phyloP scores from a whole-genome alignment of 176 grass and related monocot genomes.

The Triticum aestivum region DNA sequence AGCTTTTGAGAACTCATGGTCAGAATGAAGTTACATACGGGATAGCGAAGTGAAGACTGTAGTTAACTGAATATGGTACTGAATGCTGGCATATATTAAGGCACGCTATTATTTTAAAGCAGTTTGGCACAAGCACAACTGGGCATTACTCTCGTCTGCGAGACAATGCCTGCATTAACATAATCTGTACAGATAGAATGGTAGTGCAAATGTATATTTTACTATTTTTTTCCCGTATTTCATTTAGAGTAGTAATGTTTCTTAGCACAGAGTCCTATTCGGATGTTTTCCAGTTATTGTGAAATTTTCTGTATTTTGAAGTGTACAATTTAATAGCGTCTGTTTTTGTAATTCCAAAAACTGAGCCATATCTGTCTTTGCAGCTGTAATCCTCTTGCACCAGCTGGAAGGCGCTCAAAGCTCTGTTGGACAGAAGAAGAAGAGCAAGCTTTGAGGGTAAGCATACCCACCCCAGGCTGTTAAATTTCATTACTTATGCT shows the following conservation, averaged over 20 bases:
- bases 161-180: neutral
- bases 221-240: neutral
- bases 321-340: neutral
- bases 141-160: neutral
- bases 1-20: neutral
- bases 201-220: neutral
- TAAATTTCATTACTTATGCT: neutral
- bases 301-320: neutral
- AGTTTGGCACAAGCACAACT: neutral
- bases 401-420: slow-evolving; percentile 40
- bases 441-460: slow-evolving; percentile 53
- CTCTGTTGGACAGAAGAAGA: slow-evolving; percentile 57
- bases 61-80: neutral
- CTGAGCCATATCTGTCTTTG: slow-evolving; percentile 29
- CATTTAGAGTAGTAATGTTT: neutral
- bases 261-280: neutral
- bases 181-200: neutral
- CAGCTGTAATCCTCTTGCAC: slow-evolving; percentile 54
- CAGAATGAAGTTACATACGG: neutral
- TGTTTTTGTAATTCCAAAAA: neutral
- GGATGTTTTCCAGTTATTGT: neutral
- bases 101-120: neutral
- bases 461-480: slow-evolving; percentile 11
- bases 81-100: neutral
- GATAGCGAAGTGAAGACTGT: neutral